Evolutionary conservation across 2,329 filamentous ascomycete genomes (phyloP).

Genomic region (Cladophialophora bantiana): DNA sequence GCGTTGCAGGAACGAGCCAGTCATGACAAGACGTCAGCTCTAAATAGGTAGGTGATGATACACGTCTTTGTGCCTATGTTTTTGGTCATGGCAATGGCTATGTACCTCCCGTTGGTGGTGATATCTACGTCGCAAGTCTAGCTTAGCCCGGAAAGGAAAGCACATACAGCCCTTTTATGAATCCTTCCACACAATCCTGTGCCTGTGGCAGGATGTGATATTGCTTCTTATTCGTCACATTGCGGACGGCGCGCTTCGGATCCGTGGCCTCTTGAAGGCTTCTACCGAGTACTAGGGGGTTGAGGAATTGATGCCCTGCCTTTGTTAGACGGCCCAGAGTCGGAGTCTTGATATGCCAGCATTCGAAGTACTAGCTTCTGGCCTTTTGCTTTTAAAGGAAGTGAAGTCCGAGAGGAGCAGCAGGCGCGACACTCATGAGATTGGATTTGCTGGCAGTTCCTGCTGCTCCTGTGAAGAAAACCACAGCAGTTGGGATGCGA

Average conservation of each 20-base stretch:
- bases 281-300: background rate
- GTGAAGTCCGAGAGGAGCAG: background rate
- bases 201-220: background rate
- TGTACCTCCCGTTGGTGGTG: background rate
- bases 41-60: background rate
- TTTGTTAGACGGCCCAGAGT: background rate
- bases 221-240: background rate
- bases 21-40: background rate
- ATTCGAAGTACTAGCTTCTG: background rate
- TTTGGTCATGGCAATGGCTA: background rate
- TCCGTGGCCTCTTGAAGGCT: background rate
- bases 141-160: conserved; percentile 1
- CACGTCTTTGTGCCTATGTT: background rate
- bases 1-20: background rate
- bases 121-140: background rate
- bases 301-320: background rate
- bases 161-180: background rate
- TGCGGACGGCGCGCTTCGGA: background rate
- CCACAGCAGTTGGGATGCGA: background rate
- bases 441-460: background rate
- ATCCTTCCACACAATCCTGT: background rate
- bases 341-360: background rate
- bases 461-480: background rate
- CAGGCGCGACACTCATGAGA: background rate
- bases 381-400: background rate